A percentile compares a stretch with the other conserved stretches of the same genome.
phyloP scores from a whole-genome alignment of 2,329 filamentous ascomycete species.

The Cylindrodendrum hubeiense region DNA sequence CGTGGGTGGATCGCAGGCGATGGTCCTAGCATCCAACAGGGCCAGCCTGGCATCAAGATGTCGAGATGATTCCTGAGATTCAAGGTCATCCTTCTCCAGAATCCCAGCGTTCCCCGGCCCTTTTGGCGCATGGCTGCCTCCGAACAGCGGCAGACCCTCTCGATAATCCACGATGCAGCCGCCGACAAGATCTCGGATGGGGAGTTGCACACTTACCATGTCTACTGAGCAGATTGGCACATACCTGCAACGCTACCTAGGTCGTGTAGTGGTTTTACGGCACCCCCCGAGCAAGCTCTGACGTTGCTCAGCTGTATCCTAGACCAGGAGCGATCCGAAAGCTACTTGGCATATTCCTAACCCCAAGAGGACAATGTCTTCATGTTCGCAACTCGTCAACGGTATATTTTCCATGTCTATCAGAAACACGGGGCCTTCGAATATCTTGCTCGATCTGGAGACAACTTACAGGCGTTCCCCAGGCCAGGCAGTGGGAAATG shows the following conservation, averaged over 20 bases:
- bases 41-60: constrained; percentile 23
- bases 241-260: neutral
- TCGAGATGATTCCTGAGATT: constrained; percentile 26
- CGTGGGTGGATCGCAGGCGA: constrained; percentile 36
- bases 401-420: neutral
- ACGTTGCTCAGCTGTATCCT: neutral
- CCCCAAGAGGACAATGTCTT: neutral
- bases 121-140: constrained; percentile 11
- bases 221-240: constrained; percentile 21
- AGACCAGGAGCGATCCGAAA: neutral
- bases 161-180: constrained; percentile 21
- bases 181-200: constrained; percentile 31
- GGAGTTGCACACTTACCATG: constrained; percentile 25
- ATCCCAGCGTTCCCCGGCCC: constrained; percentile 22
- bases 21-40: constrained; percentile 15
- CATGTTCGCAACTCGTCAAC: neutral
- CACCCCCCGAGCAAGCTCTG: constrained; percentile 13
- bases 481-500: constrained; percentile 29
- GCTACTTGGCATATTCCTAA: neutral
- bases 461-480: constrained; percentile 12
- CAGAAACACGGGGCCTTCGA: neutral
- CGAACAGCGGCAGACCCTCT: constrained; percentile 20
- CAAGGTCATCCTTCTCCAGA: constrained; percentile 14
- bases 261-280: neutral
- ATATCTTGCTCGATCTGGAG: neutral